These are phyloP conservation scores for Monosporascus sp. DNA, from an alignment of 2,329 filamentous ascomycete species.

Conservation along the genomic window DNA sequence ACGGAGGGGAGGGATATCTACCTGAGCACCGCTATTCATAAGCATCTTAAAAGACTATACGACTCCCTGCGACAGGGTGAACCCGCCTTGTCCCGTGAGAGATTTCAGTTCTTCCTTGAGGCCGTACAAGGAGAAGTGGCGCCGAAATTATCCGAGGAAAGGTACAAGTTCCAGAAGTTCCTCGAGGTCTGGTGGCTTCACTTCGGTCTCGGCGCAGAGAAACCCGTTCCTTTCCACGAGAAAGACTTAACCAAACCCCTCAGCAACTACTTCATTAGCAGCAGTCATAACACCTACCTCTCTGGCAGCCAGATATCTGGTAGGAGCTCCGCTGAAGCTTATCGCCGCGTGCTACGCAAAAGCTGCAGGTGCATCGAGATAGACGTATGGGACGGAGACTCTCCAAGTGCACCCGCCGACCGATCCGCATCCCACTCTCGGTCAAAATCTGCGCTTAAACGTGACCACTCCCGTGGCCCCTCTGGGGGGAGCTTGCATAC, in stretches of 20 bases:
- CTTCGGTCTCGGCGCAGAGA: conserved; percentile 39
- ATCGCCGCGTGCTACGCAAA: conserved; percentile 63
- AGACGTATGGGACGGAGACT: conserved; percentile 81
- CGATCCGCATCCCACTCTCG: conserved; percentile 25
- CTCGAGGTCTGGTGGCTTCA: conserved; percentile 41
- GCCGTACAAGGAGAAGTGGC: conserved; percentile 41
- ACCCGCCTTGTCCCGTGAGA: conserved; percentile 29
- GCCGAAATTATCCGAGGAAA: conserved; percentile 31
- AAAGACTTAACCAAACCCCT: conserved; percentile 64
- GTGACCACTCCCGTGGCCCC: conserved; percentile 40
- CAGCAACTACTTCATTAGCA: conserved; percentile 89
- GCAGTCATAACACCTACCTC: conserved; percentile 91
- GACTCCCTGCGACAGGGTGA: conserved; percentile 35
- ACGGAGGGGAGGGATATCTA: conserved; percentile 25
- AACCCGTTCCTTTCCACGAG: conserved; percentile 34
- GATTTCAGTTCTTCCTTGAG: conserved; percentile 45
- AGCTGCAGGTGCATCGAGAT: conserved; percentile 91
- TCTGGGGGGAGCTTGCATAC: conserved; percentile 44
- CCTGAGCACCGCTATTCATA: conserved; percentile 44
- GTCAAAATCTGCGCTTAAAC: conserved; percentile 32
- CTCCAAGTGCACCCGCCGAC: conserved; percentile 26
- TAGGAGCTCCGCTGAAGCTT: conserved; percentile 70
- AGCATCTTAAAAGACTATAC: conserved; percentile 44
- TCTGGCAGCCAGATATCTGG: conserved; percentile 81
- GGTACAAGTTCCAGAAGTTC: conserved; percentile 45